Evolutionary conservation across 768 basidiomycete species (phyloP).

Genomic region (Kwoniella mangroviensis): DNA sequence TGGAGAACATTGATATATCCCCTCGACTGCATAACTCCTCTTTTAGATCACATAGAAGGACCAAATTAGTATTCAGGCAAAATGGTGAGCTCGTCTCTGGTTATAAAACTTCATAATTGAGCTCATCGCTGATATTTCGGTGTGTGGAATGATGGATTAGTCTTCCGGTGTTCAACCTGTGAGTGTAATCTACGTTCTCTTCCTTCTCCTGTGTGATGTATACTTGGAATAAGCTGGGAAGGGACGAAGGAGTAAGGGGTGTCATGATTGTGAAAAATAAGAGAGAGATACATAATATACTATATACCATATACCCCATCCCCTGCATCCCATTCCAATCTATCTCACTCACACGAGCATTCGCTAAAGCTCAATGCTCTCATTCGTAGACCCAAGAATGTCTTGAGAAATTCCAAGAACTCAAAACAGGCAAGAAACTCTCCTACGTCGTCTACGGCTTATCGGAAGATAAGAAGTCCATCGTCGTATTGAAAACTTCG

Average conservation of each 20-base stretch:
- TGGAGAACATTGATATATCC: no score
- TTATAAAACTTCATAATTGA: no score
- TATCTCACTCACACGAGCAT: not conserved
- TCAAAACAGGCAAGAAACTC: constrained; percentile 75
- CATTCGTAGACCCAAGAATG: constrained; percentile 67
- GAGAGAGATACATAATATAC: not conserved
- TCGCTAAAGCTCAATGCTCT: not conserved
- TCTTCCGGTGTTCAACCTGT: constrained; percentile 57
- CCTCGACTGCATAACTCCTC: no score
- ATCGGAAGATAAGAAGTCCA: constrained; percentile 62
- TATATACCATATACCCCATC: no score
- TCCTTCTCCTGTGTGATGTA: not conserved
- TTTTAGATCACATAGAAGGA: no score
- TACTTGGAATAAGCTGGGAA: not conserved
- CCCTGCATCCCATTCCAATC: constrained; percentile 10
- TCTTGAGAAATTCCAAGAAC: constrained; percentile 66
- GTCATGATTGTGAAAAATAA: no score
- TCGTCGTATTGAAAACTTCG: constrained; percentile 75
- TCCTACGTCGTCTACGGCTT: constrained; percentile 85
- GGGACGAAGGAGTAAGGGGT: not conserved
- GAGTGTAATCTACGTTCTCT: constrained; percentile 15
- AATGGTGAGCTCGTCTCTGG: constrained; percentile 1
- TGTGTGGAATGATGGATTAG: constrained; percentile 30
- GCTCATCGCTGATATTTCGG: not conserved
- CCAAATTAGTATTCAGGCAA: not conserved